A percentile compares a stretch with the other conserved stretches of the same genome.
These are phyloP conservation scores for Tinospora cordifolia DNA, from an alignment of 164 flowering plant genomes.

Conservation along the genomic window DNA sequence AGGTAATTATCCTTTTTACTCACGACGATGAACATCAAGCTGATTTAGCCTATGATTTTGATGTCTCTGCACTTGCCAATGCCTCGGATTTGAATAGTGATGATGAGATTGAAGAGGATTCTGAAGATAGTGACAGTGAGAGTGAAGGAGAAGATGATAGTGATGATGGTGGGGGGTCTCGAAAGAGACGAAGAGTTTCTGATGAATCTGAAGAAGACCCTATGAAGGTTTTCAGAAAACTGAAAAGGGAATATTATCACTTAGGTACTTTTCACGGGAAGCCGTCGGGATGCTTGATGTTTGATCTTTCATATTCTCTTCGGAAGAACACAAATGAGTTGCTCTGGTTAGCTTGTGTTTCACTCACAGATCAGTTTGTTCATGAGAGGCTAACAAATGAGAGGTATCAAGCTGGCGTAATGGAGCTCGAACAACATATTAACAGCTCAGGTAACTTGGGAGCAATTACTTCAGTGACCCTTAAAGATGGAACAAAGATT, in stretches of 20 bases:
- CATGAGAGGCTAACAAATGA: conserved; percentile 87
- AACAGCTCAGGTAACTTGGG: conserved; percentile 82
- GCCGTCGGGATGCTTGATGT: conserved; percentile 92
- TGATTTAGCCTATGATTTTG: conserved; percentile 75
- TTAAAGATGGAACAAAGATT: conserved; percentile 87
- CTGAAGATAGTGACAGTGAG: conserved; percentile 45
- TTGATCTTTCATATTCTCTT: conserved; percentile 62
- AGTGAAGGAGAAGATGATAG: conserved; percentile 31
- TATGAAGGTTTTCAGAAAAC: conserved; percentile 42
- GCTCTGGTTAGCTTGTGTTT: conserved; percentile 94
- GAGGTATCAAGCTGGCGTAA: conserved; percentile 81
- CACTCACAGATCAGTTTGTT: conserved; percentile 88
- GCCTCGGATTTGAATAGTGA: conserved; percentile 55
- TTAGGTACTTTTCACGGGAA: conserved; percentile 92
- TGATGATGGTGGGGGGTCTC: conserved; percentile 24
- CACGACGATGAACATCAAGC: conserved; percentile 73
- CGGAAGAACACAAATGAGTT: conserved; percentile 83
- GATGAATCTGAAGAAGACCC: conserved; percentile 41
- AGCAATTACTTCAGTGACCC: conserved; percentile 67
- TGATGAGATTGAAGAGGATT: conserved; percentile 45
- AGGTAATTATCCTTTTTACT: conserved; percentile 66
- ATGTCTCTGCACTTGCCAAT: conserved; percentile 59
- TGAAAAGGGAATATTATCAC: conserved; percentile 62
- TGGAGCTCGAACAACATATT: conserved; percentile 94
- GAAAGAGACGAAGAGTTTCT: conserved; percentile 48